Percentiles rank a stretch among this genome's conserved stretches.
Conservation (phyloP, 2,329 filamentous ascomycete species). For the Aspergillus neotritici region DNA sequence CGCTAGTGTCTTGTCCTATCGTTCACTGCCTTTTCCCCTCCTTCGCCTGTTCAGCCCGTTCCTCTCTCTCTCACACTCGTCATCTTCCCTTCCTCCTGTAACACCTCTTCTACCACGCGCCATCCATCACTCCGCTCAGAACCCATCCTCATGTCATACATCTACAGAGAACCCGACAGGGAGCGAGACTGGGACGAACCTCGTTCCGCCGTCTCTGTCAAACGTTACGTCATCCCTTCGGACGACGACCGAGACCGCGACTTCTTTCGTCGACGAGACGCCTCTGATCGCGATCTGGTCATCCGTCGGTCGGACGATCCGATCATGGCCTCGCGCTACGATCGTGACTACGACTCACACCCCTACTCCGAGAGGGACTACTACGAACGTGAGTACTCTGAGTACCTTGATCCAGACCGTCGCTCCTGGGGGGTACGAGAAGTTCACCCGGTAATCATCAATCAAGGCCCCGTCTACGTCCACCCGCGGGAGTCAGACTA, state of each 20-base stretch:
- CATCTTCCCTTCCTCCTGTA: slow-evolving; percentile 3
- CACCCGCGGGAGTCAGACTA: slow-evolving; percentile 51
- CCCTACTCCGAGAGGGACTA: slow-evolving; percentile 41
- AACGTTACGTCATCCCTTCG: slow-evolving; percentile 50
- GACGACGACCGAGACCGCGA: slow-evolving; percentile 34
- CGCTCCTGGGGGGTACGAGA: slow-evolving; percentile 49
- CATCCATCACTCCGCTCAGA: slow-evolving; percentile 3
- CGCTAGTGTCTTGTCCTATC: too few relatives aligned
- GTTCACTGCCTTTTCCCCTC: too few relatives aligned
- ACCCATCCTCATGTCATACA: slow-evolving; percentile 26
- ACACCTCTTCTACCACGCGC: slow-evolving; percentile 1
- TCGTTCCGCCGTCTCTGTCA: slow-evolving; percentile 44
- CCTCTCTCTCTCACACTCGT: slow-evolving; percentile 2
- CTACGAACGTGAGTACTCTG: slow-evolving; percentile 39
- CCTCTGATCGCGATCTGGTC: slow-evolving; percentile 40
- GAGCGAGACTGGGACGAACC: slow-evolving; percentile 40
- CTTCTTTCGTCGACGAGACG: slow-evolving; percentile 27
- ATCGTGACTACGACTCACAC: slow-evolving; percentile 46
- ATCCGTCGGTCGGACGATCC: slow-evolving; percentile 43
- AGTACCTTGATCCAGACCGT: slow-evolving; percentile 45
- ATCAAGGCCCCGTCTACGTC: slow-evolving; percentile 47
- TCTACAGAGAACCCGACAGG: slow-evolving; percentile 37
- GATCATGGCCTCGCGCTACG: slow-evolving; percentile 42
- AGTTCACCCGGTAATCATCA: slow-evolving; percentile 51
- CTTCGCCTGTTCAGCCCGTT: not conserved